Conservation (phyloP, 2,329 filamentous ascomycete species). For the Exophiala xenobiotica region DNA sequence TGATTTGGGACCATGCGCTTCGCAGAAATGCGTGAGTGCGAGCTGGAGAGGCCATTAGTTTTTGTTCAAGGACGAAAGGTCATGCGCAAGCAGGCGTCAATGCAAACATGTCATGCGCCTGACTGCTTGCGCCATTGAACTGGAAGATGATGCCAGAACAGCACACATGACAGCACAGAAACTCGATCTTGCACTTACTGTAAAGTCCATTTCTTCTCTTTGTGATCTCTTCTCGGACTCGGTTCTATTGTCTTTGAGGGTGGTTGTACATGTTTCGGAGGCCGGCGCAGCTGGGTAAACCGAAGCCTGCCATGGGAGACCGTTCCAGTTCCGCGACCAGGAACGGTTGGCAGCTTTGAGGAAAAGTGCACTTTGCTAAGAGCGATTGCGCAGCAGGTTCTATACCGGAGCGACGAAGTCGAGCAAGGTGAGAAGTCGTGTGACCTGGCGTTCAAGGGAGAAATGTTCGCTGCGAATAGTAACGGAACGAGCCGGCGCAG, state of each 20-base stretch:
- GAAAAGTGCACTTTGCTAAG: too few relatives aligned
- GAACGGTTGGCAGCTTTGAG: not conserved
- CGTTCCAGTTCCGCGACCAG: not conserved
- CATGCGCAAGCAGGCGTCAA: slow-evolving; percentile 5
- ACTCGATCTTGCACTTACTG: slow-evolving; percentile 12
- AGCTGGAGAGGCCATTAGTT: slow-evolving; percentile 43
- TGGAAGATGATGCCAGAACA: too few relatives aligned
- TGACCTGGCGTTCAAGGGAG: not conserved
- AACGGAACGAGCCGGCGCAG: not conserved
- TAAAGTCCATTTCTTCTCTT: slow-evolving; percentile 24
- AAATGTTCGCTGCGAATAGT: not conserved
- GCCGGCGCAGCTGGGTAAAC: slow-evolving; percentile 10
- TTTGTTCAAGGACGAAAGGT: not conserved
- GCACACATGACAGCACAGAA: too few relatives aligned
- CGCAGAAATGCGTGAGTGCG: slow-evolving; percentile 63
- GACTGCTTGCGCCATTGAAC: slow-evolving; percentile 23
- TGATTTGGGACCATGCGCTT: slow-evolving; percentile 61
- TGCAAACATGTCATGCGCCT: slow-evolving; percentile 7
- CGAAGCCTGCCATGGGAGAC: slow-evolving; percentile 14
- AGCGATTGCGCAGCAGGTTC: not conserved
- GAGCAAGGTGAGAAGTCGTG: not conserved
- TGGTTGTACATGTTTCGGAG: slow-evolving; percentile 14
- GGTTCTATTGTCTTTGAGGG: not conserved
- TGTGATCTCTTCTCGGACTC: not conserved
- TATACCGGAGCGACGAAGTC: not conserved